A percentile compares a stretch with the other conserved stretches of the same genome.
These are phyloP conservation scores for Syzygium aqueum DNA, from an alignment of 345 rosid genomes.

Conservation along the genomic window DNA sequence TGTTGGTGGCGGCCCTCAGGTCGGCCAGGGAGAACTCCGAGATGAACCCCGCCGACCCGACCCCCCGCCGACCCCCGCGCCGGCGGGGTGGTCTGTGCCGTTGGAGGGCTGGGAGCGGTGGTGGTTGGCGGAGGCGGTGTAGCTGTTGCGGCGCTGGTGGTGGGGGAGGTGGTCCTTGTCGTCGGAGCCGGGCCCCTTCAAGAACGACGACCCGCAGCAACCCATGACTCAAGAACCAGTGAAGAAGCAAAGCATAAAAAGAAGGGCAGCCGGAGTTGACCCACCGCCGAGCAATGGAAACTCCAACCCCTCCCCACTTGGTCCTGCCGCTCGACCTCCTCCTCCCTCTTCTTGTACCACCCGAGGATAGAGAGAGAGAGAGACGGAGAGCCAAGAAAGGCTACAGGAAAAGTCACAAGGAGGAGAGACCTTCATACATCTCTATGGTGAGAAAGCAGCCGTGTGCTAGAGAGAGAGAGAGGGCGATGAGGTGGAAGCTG, in stretches of 20 bases:
- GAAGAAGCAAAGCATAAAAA: too few species aligned
- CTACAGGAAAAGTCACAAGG: background rate
- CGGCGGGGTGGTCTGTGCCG: slow-evolving; percentile 12
- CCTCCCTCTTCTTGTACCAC: background rate
- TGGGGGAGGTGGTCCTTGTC: slow-evolving; percentile 4
- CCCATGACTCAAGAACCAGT: slow-evolving; percentile 31
- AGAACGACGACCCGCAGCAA: slow-evolving; percentile 45
- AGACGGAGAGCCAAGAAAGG: background rate
- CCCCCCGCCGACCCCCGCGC: slow-evolving; percentile 19
- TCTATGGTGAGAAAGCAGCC: background rate
- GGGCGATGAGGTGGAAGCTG: background rate
- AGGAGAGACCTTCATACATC: background rate
- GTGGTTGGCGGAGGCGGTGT: background rate
- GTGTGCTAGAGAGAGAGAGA: background rate
- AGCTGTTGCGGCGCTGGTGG: slow-evolving; percentile 2
- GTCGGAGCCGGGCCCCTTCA: slow-evolving; percentile 14
- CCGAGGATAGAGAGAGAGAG: background rate
- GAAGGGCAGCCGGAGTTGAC: background rate
- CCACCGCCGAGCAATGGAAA: background rate
- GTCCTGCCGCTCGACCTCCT: background rate
- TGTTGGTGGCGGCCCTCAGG: slow-evolving; percentile 72
- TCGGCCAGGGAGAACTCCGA: slow-evolving; percentile 66
- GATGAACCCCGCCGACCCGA: slow-evolving; percentile 55
- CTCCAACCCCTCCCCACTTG: background rate
- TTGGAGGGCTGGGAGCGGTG: slow-evolving; percentile 14